Evolutionary conservation across 805 yeast species (phyloP).

Genomic region (Lipomyces yamadae): DNA sequence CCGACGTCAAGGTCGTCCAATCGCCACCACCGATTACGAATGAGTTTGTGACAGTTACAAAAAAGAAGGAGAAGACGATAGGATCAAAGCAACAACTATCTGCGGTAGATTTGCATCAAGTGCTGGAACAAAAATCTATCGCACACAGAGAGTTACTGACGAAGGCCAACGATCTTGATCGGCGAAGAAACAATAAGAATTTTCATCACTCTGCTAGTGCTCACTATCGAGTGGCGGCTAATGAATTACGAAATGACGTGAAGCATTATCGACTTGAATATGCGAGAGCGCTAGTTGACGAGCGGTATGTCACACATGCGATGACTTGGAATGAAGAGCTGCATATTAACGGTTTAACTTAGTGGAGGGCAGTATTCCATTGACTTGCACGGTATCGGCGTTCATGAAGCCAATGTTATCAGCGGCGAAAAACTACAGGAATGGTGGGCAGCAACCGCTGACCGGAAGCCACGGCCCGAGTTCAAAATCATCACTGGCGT

Average conservation of each 20-base stretch:
- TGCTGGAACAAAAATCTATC: background rate
- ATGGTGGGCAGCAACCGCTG: constrained; percentile 19
- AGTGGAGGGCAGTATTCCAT: constrained; percentile 14
- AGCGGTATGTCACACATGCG: background rate
- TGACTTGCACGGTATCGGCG: constrained; percentile 29
- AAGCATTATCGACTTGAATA: constrained; percentile 10
- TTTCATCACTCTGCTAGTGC: constrained; percentile 16
- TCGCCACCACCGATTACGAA: background rate
- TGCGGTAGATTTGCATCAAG: background rate
- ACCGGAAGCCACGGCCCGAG: background rate
- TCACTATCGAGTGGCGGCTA: constrained; percentile 9
- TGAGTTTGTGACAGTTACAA: background rate
- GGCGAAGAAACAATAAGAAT: constrained; percentile 13
- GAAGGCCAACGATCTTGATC: constrained; percentile 17
- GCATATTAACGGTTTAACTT: background rate
- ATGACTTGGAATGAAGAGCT: background rate
- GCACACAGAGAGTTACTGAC: constrained; percentile 17
- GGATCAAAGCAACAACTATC: background rate
- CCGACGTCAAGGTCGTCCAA: background rate
- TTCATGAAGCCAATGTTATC: constrained; percentile 17
- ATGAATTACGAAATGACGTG: constrained; percentile 1
- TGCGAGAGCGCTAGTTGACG: constrained; percentile 12
- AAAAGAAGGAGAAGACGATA: background rate
- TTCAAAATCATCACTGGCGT: constrained; percentile 34
- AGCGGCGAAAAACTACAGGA: constrained; percentile 20